Evolutionary conservation across 768 basidiomycete genomes (phyloP).

Genomic region (Naematelia encephala): DNA sequence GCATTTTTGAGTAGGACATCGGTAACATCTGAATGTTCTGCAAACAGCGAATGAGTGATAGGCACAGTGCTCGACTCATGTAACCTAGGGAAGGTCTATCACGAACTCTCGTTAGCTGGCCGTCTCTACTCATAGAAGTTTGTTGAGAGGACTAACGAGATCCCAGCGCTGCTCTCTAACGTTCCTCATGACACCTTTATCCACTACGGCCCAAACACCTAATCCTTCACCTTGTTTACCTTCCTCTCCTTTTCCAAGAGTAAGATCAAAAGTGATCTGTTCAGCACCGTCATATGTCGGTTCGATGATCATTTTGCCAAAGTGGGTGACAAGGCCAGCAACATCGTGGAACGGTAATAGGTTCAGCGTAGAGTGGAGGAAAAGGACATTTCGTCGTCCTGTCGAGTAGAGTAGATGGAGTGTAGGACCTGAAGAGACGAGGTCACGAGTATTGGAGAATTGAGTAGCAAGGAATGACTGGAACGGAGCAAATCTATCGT

Average conservation of each 20-base stretch:
- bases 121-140: neutral
- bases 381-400: conserved; percentile 70
- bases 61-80: conserved; percentile 61
- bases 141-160: conserved; percentile 59
- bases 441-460: conserved; percentile 58
- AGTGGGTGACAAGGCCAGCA: conserved; percentile 63
- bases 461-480: conserved; percentile 62
- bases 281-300: conserved; percentile 69
- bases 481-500: conserved; percentile 64
- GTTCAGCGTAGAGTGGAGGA: conserved; percentile 73
- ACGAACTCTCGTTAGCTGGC: conserved; percentile 1
- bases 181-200: conserved; percentile 69
- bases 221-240: conserved; percentile 59
- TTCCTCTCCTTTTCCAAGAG: conserved; percentile 56
- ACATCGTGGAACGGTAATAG: conserved; percentile 82
- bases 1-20: conserved; percentile 68
- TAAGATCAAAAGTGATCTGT: conserved; percentile 74
- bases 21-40: conserved; percentile 82
- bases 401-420: conserved; percentile 77
- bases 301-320: conserved; percentile 65
- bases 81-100: conserved; percentile 76
- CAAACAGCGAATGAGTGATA: conserved; percentile 67
- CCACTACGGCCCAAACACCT: conserved; percentile 76
- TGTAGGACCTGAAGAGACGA: conserved; percentile 34
- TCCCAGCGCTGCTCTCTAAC: conserved; percentile 79